Conservation (phyloP, 805 yeast species). For the Cyberlindnera japonica region DNA sequence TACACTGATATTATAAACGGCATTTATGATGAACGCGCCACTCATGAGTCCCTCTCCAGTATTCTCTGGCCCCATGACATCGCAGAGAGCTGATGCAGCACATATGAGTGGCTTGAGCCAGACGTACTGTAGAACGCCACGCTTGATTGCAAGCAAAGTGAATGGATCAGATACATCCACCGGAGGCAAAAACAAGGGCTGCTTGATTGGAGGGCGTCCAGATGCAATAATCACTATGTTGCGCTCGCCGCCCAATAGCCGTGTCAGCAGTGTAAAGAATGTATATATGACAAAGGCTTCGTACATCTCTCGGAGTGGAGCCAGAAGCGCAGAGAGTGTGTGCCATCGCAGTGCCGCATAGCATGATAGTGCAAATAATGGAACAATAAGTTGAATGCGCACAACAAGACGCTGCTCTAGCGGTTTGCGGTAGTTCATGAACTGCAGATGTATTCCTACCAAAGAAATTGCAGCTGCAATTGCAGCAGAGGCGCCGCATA, state of each 20-base stretch:
- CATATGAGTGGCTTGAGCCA: slow-evolving; percentile 91
- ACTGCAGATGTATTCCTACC: slow-evolving; percentile 35
- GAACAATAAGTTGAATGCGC: slow-evolving; percentile 78
- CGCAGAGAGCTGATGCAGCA: slow-evolving; percentile 44
- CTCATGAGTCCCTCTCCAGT: slow-evolving; percentile 38
- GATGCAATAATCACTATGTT: slow-evolving; percentile 68
- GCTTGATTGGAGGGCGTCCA: slow-evolving; percentile 67
- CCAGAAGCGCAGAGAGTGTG: slow-evolving; percentile 45
- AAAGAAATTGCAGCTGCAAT: slow-evolving; percentile 13
- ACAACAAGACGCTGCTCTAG: slow-evolving; percentile 81
- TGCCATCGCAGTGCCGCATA: slow-evolving; percentile 51
- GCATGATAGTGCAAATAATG: slow-evolving; percentile 73
- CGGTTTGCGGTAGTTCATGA: slow-evolving; percentile 80
- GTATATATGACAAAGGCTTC: slow-evolving; percentile 96
- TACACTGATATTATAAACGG: slow-evolving; percentile 76
- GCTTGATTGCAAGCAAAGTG: slow-evolving; percentile 69
- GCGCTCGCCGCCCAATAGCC: slow-evolving; percentile 89
- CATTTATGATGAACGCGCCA: slow-evolving; percentile 58
- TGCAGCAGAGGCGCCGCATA: slow-evolving; percentile 14
- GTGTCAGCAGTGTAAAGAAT: slow-evolving; percentile 77
- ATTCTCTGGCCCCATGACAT: slow-evolving; percentile 46
- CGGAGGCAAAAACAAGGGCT: slow-evolving; percentile 53
- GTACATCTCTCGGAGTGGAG: slow-evolving; percentile 82
- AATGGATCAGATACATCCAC: slow-evolving; percentile 85
- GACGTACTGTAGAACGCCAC: slow-evolving; percentile 89